phyloP scores from a whole-genome alignment of 164 flowering plant genomes.

The Santalum album region DNA sequence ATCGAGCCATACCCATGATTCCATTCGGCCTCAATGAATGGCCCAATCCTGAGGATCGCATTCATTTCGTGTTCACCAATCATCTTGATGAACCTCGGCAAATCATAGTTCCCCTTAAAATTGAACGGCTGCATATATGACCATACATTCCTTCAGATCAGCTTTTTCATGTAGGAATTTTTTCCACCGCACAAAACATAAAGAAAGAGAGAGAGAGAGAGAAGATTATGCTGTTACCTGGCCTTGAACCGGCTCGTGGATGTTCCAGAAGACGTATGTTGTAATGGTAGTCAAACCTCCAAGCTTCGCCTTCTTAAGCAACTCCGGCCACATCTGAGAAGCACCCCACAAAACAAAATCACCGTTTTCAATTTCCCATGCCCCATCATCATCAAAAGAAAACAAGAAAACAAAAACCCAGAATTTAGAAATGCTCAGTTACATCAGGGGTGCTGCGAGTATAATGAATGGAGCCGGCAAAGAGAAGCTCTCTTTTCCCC shows the following conservation, averaged over 20 bases:
- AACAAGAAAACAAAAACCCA: no score
- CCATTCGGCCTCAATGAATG: conserved; percentile 60
- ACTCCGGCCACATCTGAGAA: not conserved
- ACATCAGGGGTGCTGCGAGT: no score
- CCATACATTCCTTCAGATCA: no score
- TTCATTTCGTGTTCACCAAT: conserved; percentile 28
- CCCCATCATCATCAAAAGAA: no score
- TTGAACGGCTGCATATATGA: conserved; percentile 27
- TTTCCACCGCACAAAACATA: no score
- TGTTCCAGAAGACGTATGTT: conserved; percentile 23
- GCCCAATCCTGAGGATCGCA: conserved; percentile 42
- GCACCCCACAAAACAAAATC: no score
- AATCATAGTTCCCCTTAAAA: conserved; percentile 31
- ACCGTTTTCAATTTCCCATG: no score
- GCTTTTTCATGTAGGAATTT: no score
- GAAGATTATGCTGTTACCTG: conserved; percentile 15
- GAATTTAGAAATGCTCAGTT: no score
- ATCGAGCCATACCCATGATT: conserved; percentile 35
- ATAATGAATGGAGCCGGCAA: no score
- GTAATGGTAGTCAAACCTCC: not conserved
- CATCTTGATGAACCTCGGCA: conserved; percentile 39
- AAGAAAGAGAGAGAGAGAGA: no score
- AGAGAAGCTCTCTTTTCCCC: no score
- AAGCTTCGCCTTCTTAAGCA: not conserved
- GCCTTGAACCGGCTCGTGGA: conserved; percentile 25